Evolutionary conservation across 495 filamentous ascomycete species (phyloP).

Genomic region (Delitschia confertaspora): DNA sequence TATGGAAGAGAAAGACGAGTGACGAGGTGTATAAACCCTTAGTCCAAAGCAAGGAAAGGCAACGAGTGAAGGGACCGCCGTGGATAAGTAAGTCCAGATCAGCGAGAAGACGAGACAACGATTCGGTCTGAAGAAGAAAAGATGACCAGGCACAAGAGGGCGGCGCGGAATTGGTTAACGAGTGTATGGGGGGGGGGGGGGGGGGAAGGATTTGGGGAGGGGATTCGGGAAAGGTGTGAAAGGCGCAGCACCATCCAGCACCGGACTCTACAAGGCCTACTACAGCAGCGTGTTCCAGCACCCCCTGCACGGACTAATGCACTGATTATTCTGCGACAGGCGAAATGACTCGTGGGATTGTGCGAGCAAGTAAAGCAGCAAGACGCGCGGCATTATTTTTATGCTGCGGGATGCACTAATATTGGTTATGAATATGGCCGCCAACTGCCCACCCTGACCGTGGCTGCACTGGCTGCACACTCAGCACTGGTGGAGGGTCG

Average conservation of each 20-base stretch:
- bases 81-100: slow-evolving; percentile 31
- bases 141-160: slow-evolving; percentile 27
- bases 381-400: slow-evolving; percentile 30
- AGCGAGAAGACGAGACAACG: slow-evolving; percentile 31
- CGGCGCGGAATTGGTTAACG: slow-evolving; percentile 29
- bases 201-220: too few species aligned
- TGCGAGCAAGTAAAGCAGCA: slow-evolving; percentile 24
- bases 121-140: slow-evolving; percentile 32
- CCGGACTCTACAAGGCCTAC: slow-evolving; percentile 24
- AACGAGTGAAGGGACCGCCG: slow-evolving; percentile 29
- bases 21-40: slow-evolving; percentile 30
- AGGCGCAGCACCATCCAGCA: slow-evolving; percentile 28
- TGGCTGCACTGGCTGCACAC: slow-evolving; percentile 6
- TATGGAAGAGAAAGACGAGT: slow-evolving; percentile 27
- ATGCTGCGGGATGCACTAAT: slow-evolving; percentile 30
- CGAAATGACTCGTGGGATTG: slow-evolving; percentile 28
- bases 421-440: slow-evolving; percentile 24
- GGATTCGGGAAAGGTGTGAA: slow-evolving; percentile 25
- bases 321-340: slow-evolving; percentile 27
- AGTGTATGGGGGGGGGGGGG: too few species aligned
- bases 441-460: too few species aligned
- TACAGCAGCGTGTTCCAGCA: slow-evolving; percentile 21
- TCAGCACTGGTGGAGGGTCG: slow-evolving; percentile 16
- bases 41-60: slow-evolving; percentile 19
- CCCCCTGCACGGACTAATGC: slow-evolving; percentile 27